Evolutionary conservation across 106 monocot genomes (phyloP), one percentile per base, ranked within the genome.

Genomic region (Dioscorea dumetorum): DNA sequence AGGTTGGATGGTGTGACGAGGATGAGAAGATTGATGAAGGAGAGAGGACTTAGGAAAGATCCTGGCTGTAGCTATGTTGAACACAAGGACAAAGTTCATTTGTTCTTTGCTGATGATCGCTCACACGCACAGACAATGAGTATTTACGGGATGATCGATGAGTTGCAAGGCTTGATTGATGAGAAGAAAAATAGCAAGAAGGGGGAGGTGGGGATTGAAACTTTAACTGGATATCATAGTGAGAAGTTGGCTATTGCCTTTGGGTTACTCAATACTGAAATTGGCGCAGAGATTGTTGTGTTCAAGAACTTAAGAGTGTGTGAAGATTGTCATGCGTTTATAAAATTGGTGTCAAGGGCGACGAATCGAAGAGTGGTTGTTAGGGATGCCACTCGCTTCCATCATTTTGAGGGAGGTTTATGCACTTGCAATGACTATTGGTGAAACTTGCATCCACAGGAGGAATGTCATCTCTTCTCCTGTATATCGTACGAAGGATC

Each of bases 361-460:
- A 70, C 63, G 0, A 57, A 67, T 31, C 66, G 93, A 1, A 75
- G 66, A 64, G 23, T 93, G 21, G 77, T 86, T 10, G 79, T 93
- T 21, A 81, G 93, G 58, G 93, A 93, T 79, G 93, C 88, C 6
- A 93, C 76, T 33, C 72, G 93, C 8, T 93, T 88, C 74, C 88
- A 93, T 76, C 88, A 88, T 54, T 93, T 93, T 60, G 72, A 69
- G 9, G 73, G 21, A 14, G 88, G 88, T 19, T 52, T 21, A 0
- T 93, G 93, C 70, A 88, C 93, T 58, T 93, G 93, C 71, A 93
- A 82, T 24, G 88, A 84, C 60, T 93, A 82, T 24, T 84, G 91
- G 91, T 91, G 70, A 87, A 72, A 22, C 4, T 64, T 8, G 6
- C 41, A 6, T 41, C 10, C 9, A 41, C 41, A 41, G 6, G 41